These are phyloP conservation scores for Chrysanthemum seticuspe DNA, from an alignment of 129 eudicot species.

Conservation along the genomic window DNA sequence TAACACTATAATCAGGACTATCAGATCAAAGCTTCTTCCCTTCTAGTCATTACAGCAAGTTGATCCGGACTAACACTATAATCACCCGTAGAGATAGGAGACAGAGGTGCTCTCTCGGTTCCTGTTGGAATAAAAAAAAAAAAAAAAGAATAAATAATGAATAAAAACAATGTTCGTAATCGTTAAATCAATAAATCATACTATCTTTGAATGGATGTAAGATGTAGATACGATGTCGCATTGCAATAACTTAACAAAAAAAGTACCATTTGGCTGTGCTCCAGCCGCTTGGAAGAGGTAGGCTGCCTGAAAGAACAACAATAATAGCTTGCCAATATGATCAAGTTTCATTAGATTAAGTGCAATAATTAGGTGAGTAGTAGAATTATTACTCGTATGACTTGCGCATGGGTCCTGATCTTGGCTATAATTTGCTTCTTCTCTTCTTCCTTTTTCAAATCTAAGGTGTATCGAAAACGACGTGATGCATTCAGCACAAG, in stretches of 20 bases:
- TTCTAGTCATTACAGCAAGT: conserved; percentile 59
- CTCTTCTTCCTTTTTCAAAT: too few species aligned
- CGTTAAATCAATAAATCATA: not conserved
- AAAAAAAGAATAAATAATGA: not conserved
- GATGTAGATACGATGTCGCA: not conserved
- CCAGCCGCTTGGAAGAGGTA: conserved; percentile 74
- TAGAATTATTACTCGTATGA: too few species aligned
- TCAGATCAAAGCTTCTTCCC: too few species aligned
- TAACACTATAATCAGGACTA: too few species aligned
- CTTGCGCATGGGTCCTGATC: too few species aligned
- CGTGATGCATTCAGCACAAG: too few species aligned
- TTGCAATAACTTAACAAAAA: not conserved
- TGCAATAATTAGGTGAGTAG: too few species aligned
- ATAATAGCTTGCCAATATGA: conserved; percentile 20
- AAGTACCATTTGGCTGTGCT: conserved; percentile 48
- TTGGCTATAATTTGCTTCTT: too few species aligned
- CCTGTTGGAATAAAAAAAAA: conserved; percentile 27
- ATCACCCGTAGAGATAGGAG: conserved; percentile 47
- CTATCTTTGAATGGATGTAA: not conserved
- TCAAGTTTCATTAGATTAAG: conserved; percentile 3
- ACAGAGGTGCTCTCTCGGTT: conserved; percentile 38
- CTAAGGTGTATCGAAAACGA: too few species aligned
- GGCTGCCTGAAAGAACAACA: conserved; percentile 67
- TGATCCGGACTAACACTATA: conserved; percentile 59
- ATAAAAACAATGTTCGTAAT: not conserved